These are phyloP conservation scores for Leucosporidium scottii DNA, from an alignment of 768 basidiomycete species.

Conservation along the genomic window DNA sequence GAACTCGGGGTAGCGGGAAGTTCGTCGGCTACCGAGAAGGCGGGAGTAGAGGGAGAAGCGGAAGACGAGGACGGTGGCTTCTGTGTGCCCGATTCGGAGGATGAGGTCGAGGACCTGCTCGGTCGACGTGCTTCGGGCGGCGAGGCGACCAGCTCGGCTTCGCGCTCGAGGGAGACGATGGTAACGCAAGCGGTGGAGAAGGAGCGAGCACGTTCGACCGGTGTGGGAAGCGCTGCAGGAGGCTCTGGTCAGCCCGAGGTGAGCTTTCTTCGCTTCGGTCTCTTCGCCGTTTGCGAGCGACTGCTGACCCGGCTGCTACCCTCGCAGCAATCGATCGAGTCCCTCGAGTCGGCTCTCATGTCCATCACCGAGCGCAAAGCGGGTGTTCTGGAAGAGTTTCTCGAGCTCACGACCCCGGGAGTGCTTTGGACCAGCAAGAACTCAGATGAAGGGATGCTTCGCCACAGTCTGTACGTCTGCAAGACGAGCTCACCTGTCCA, in stretches of 20 bases:
- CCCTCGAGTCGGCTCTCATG: too few relatives aligned
- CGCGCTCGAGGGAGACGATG: too few relatives aligned
- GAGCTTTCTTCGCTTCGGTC: neutral
- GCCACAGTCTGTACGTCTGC: too few relatives aligned
- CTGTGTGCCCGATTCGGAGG: neutral
- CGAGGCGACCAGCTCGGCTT: neutral
- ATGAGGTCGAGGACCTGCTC: neutral
- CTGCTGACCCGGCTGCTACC: neutral
- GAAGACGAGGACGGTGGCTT: neutral
- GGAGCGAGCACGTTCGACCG: neutral
- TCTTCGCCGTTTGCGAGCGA: neutral
- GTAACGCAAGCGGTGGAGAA: neutral
- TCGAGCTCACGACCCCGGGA: conserved; percentile 9
- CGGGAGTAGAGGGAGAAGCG: neutral
- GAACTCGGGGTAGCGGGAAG: neutral
- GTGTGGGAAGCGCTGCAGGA: neutral
- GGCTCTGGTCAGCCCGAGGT: neutral
- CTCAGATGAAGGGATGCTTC: too few relatives aligned
- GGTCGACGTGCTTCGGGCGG: neutral
- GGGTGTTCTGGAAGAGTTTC: conserved; percentile 1
- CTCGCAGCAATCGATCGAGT: too few relatives aligned
- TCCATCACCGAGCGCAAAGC: too few relatives aligned
- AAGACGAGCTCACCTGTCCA: too few relatives aligned
- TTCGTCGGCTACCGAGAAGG: neutral
- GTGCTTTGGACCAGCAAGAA: too few relatives aligned